These are phyloP conservation scores for Allantophomopsis cytisporea DNA, from an alignment of 2,329 filamentous ascomycete species.

Conservation along the genomic window DNA sequence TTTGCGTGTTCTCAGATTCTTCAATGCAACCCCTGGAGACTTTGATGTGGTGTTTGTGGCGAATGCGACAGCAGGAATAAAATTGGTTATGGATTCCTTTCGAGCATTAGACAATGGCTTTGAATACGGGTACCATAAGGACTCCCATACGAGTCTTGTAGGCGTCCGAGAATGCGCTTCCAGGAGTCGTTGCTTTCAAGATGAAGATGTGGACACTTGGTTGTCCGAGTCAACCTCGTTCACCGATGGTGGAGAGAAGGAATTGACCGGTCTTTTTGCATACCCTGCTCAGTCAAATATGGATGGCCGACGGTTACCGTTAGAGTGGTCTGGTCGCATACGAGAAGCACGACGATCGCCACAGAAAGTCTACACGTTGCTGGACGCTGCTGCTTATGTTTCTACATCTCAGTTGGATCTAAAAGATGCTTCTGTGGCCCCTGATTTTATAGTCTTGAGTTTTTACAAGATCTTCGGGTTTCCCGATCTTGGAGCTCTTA, in stretches of 20 bases:
- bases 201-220: slow-evolving; percentile 53
- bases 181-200: slow-evolving; percentile 51
- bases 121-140: slow-evolving; percentile 67
- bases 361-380: slow-evolving; percentile 44
- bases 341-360: slow-evolving; percentile 18
- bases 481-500: slow-evolving; percentile 74
- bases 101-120: slow-evolving; percentile 58
- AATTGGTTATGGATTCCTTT: slow-evolving; percentile 70
- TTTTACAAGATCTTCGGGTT: slow-evolving; percentile 99
- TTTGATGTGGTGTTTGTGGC: slow-evolving; percentile 88
- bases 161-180: slow-evolving; percentile 61
- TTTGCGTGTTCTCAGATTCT: slow-evolving; percentile 57
- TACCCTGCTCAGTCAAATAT: slow-evolving; percentile 91
- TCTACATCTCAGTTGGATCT: slow-evolving; percentile 69
- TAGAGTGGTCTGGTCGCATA: slow-evolving; percentile 48
- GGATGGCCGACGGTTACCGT: slow-evolving; percentile 64
- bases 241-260: slow-evolving; percentile 10
- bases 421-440: slow-evolving; percentile 40
- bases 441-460: slow-evolving; percentile 80
- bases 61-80: slow-evolving; percentile 85
- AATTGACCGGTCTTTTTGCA: slow-evolving; percentile 44
- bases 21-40: slow-evolving; percentile 65
- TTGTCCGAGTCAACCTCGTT: slow-evolving; percentile 27
- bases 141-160: slow-evolving; percentile 75
- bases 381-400: slow-evolving; percentile 74